Evolutionary conservation across 805 yeast genomes (phyloP), one percentile per base, ranked within the genome.

Genomic region (Sugiyamaella mastotermitis): DNA sequence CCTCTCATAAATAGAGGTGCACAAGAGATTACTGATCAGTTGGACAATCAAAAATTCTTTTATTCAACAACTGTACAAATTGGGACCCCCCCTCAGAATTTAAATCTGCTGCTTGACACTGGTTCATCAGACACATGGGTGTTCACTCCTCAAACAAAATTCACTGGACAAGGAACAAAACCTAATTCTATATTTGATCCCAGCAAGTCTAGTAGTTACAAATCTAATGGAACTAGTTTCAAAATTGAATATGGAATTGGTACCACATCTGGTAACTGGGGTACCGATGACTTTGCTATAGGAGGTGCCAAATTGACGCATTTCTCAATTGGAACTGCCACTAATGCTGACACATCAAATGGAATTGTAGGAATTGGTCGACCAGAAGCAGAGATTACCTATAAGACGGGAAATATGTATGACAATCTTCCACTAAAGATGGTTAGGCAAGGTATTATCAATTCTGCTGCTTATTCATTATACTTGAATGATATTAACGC

Each of bases 51-150:
- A 40, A 54, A 56, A 40, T 58, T 47, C 46, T 61, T 42, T 45
- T 61, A 61, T 41, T 47, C 58, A 10, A 53, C 66, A 10, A 51
- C 55, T 22, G 59, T 60, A 3, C 44, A 53, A 14, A 46, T 82
- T 15, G 90, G 92, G 3, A 72, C 83, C 0, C 71, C 78, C 1
- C 52, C 64, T 1, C 80, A 80, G 49, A 56, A 62, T n/a, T 63
- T 80, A 4, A 64, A 64, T 7, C 75, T 80, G 7, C 55, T 78
- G 26, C 54, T 82, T n/a, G 92, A 82, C 51, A 82, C 88, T 1
- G 92, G 90, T 2, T 80, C 87, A 0, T 71, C 83, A 0, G 90
- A 82, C 55, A 59, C 83, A 16, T 80, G 85, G 84, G 74, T 80
- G 16, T 65, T 72, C 42, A 63, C 68, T 19, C 54, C 69, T 8